Evolutionary conservation across 805 yeast genomes (phyloP), one percentile per base, ranked within the genome.

Genomic region (Ogataea minuta): DNA sequence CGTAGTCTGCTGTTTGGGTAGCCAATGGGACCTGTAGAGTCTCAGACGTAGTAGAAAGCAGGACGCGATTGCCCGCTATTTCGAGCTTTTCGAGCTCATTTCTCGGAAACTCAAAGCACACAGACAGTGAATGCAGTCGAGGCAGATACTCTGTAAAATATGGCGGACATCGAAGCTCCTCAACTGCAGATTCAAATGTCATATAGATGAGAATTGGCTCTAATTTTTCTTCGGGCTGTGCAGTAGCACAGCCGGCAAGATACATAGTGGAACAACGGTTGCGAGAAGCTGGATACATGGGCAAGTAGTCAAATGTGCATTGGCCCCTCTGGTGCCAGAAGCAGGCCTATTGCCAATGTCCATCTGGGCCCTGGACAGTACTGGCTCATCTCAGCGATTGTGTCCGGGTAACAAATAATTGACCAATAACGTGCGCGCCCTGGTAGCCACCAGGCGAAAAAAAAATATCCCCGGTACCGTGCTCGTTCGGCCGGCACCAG

Each of bases 341-440:
- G 21, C 5, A 19, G 8, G 21, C 8, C 21, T 19, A 19, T 19
- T 19, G 8, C 21, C 21, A 19, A 8, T 19, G n/a, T n/a, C n/a
- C n/a, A n/a, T n/a, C n/a, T n/a, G n/a, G n/a, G n/a, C n/a, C n/a
- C n/a, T n/a, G n/a, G n/a, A n/a, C n/a, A n/a, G n/a, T n/a, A 35
- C 41, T 37, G 36, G 28, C 31, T 31, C 31, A 37, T 37, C 41
- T 35, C 36, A 37, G 31, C 11, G 31, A 37, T 36, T 31, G 17
- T 33, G 40, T 30, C 36, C 41, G 38, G 23, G 38, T 37, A 37
- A 37, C 36, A 14, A 6, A 4, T 23, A 19, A 25, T 31, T 32
- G 41, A 37, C 41, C 41, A 37, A 37, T 37, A 32, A 37, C 28
- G 32, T 37, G 35, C 41, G 17, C 28, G 41, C 41, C 36, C 36